Conservation (phyloP, 441 rosid genomes). For the Breynia disticha region DNA sequence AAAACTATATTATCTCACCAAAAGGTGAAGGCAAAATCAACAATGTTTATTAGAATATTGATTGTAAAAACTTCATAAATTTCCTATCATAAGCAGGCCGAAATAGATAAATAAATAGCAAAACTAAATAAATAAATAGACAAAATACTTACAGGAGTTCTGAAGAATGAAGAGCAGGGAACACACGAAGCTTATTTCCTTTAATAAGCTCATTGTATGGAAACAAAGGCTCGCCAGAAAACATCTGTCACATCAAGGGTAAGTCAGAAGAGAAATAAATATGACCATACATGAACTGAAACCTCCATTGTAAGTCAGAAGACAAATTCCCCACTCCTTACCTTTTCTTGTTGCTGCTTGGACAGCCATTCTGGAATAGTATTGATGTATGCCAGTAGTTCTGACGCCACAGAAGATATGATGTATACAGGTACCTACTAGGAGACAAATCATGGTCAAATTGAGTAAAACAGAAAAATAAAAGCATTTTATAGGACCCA, state of each 20-base stretch:
- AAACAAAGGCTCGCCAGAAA: constrained; percentile 70
- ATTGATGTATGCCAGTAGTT: constrained; percentile 60
- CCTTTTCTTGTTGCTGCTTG: constrained; percentile 69
- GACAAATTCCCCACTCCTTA: constrained; percentile 15
- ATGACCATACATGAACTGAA: constrained; percentile 3
- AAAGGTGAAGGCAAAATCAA: too few species aligned
- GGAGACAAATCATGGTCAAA: neutral
- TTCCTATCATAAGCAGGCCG: too few species aligned
- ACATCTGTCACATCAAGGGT: constrained; percentile 42
- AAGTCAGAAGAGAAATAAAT: constrained; percentile 3
- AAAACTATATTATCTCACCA: too few species aligned
- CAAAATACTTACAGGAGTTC: constrained; percentile 47
- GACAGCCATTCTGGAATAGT: constrained; percentile 87
- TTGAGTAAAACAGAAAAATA: neutral
- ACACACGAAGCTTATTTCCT: constrained; percentile 52
- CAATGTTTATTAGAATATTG: too few species aligned
- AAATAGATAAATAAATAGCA: neutral
- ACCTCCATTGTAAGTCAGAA: neutral
- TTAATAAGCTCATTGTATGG: constrained; percentile 48
- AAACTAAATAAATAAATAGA: neutral
- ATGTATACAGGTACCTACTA: constrained; percentile 67
- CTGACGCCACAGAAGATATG: constrained; percentile 69
- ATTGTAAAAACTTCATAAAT: too few species aligned
- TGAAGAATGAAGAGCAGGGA: constrained; percentile 69
- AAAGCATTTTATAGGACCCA: neutral